Percentiles rank a stretch among this genome's conserved stretches.
These are phyloP conservation scores for Zygnema circumcarinatum DNA, from an alignment of 139 green algal species.

Conservation along the genomic window DNA sequence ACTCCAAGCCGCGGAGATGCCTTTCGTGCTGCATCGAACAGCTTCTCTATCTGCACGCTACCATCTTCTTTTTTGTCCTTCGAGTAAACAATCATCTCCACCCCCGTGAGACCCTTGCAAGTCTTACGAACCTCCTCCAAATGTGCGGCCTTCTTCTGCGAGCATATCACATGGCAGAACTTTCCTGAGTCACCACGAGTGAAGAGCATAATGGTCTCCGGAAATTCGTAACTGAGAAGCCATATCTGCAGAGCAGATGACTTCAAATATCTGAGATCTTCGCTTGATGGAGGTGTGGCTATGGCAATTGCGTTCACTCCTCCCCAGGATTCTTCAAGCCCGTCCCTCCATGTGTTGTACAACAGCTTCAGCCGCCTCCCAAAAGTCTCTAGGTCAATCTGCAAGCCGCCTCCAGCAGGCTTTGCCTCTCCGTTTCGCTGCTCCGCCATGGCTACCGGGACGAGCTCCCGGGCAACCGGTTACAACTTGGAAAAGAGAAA, in stretches of 20 bases:
- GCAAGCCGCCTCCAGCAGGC: slow-evolving; percentile 15
- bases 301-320: slow-evolving; percentile 65
- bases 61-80: slow-evolving; percentile 86
- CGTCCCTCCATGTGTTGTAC: slow-evolving; percentile 26
- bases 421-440: background rate
- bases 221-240: slow-evolving; percentile 87
- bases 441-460: slow-evolving; percentile 13
- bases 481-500: no score
- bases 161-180: slow-evolving; percentile 77
- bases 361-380: slow-evolving; percentile 16
- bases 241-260: slow-evolving; percentile 88
- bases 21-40: slow-evolving; percentile 20
- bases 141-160: slow-evolving; percentile 79
- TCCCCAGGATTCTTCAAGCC: slow-evolving; percentile 17
- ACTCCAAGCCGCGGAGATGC: slow-evolving; percentile 30
- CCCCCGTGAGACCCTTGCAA: slow-evolving; percentile 4
- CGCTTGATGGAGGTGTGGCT: slow-evolving; percentile 60
- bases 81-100: slow-evolving; percentile 64
- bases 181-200: slow-evolving; percentile 38
- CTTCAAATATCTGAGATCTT: slow-evolving; percentile 90
- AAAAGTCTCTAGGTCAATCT: slow-evolving; percentile 34
- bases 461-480: no score
- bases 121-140: slow-evolving; percentile 16
- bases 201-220: slow-evolving; percentile 91
- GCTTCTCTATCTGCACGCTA: slow-evolving; percentile 53